Percentiles rank a stretch among this genome's conserved stretches.
These are phyloP conservation scores for Eucalyptus cladocalyx DNA, from an alignment of 345 rosid genomes.

Conservation along the genomic window DNA sequence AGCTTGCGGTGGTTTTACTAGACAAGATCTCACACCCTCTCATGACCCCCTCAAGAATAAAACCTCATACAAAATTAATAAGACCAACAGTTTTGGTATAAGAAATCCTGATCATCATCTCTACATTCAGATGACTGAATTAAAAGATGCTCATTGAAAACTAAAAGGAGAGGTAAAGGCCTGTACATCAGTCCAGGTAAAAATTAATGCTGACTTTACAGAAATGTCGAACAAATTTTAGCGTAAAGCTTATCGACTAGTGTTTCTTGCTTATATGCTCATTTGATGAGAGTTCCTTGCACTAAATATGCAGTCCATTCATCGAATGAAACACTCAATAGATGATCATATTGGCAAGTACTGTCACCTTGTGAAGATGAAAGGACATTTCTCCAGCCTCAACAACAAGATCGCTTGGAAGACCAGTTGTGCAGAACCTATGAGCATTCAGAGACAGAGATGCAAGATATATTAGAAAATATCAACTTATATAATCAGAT, in stretches of 20 bases:
- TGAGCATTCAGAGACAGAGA: background rate
- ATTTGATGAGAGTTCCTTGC: background rate
- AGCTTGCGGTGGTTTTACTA: background rate
- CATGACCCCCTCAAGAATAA: background rate
- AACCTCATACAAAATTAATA: background rate
- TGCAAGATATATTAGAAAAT: background rate
- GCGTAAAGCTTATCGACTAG: background rate
- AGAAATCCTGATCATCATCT: background rate
- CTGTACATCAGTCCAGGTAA: background rate
- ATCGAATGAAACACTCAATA: background rate
- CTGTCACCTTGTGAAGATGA: conserved; percentile 93
- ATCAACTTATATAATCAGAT: background rate
- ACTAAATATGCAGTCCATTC: background rate
- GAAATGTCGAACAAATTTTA: background rate
- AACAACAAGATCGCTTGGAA: conserved; percentile 82
- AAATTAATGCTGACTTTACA: background rate
- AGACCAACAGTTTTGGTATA: background rate
- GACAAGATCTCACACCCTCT: background rate
- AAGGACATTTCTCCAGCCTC: conserved; percentile 94
- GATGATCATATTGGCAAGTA: background rate
- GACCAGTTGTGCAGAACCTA: conserved; percentile 99
- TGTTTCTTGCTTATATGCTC: background rate
- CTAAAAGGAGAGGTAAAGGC: background rate
- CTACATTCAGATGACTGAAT: background rate
- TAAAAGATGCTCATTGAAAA: background rate